Percentiles rank a stretch among this genome's conserved stretches.
Evolutionary conservation across 2,329 filamentous ascomycete genomes (phyloP).

Genomic region (Cladosporium sphaerospermum): DNA sequence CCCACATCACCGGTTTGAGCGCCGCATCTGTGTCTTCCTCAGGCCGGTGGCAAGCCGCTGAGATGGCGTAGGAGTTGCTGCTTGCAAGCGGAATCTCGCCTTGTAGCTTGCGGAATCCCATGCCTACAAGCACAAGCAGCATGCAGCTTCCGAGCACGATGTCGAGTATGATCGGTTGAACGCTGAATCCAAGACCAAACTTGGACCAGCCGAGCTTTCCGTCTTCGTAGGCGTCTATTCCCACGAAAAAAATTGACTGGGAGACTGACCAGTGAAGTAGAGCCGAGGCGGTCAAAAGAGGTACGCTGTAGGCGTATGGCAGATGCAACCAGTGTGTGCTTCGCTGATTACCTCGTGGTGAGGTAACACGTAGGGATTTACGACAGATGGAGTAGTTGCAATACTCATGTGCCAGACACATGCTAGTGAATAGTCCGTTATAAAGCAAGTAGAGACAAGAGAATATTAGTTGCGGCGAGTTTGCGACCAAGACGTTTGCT

Average conservation of each 20-base stretch:
- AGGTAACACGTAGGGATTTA: slow-evolving; percentile 35
- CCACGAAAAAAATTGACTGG: slow-evolving; percentile 37
- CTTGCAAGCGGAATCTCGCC: slow-evolving; percentile 17
- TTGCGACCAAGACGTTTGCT: slow-evolving; percentile 35
- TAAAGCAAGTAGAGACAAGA: slow-evolving; percentile 41
- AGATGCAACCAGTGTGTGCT: slow-evolving; percentile 37
- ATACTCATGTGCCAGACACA: slow-evolving; percentile 45
- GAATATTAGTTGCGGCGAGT: slow-evolving; percentile 43
- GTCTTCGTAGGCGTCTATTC: slow-evolving; percentile 23
- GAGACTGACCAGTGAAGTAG: slow-evolving; percentile 41
- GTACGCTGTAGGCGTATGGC: slow-evolving; percentile 34
- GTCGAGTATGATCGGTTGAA: slow-evolving; percentile 2
- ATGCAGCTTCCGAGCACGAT: slow-evolving; percentile 9
- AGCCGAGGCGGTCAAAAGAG: slow-evolving; percentile 29
- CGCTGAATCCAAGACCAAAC: slow-evolving; percentile 2
- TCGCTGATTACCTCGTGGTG: slow-evolving; percentile 34
- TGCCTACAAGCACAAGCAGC: slow-evolving; percentile 3
- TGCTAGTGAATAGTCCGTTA: slow-evolving; percentile 42
- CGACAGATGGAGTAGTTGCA: slow-evolving; percentile 29
- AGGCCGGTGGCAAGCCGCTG: slow-evolving; percentile 17
- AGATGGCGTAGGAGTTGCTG: slow-evolving; percentile 18
- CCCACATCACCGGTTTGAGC: slow-evolving; percentile 18
- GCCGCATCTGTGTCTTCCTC: slow-evolving; percentile 17
- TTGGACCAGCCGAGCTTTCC: background rate
- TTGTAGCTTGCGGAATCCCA: slow-evolving; percentile 12